These are phyloP conservation scores for Microdochium paspali DNA, from an alignment of 2,329 filamentous ascomycete species.

Conservation along the genomic window DNA sequence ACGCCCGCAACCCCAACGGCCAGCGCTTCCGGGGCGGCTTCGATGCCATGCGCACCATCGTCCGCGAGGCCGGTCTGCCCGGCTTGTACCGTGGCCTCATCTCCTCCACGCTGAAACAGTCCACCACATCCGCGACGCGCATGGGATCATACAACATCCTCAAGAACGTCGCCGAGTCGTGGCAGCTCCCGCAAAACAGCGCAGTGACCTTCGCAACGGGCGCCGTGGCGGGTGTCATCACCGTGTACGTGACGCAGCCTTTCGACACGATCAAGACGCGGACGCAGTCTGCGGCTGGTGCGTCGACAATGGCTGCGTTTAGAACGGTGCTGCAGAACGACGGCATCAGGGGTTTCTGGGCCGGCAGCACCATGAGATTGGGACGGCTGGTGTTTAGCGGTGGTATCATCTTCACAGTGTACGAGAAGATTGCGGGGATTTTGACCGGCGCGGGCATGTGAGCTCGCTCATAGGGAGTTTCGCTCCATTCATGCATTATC, in stretches of 20 bases:
- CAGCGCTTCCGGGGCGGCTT: conserved; percentile 17
- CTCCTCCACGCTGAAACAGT: conserved; percentile 37
- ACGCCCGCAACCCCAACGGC: conserved; percentile 17
- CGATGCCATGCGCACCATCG: conserved; percentile 21
- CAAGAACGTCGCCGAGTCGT: conserved; percentile 19
- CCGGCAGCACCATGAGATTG: conserved; percentile 54
- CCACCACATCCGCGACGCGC: conserved; percentile 33
- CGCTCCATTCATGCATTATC: too few species aligned
- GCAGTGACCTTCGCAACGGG: conserved; percentile 43
- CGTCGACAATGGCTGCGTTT: conserved; percentile 10
- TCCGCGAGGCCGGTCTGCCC: conserved; percentile 27
- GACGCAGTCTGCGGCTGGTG: conserved; percentile 48
- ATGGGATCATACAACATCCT: conserved; percentile 40
- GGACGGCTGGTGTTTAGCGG: conserved; percentile 44
- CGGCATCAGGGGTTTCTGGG: conserved; percentile 45
- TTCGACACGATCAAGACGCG: conserved; percentile 58
- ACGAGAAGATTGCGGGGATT: conserved; percentile 32
- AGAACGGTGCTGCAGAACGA: conserved; percentile 32
- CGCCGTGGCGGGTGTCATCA: conserved; percentile 49
- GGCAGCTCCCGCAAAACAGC: conserved; percentile 24
- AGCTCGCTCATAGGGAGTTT: too few species aligned
- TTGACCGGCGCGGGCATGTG: conserved; percentile 13
- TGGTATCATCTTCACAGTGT: conserved; percentile 20
- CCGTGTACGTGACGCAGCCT: conserved; percentile 48
- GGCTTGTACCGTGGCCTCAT: conserved; percentile 34